Evolutionary conservation across 2,329 filamentous ascomycete species (phyloP), one percentile per base, ranked within the genome.

Genomic region (Colletotrichum brevisporum): DNA sequence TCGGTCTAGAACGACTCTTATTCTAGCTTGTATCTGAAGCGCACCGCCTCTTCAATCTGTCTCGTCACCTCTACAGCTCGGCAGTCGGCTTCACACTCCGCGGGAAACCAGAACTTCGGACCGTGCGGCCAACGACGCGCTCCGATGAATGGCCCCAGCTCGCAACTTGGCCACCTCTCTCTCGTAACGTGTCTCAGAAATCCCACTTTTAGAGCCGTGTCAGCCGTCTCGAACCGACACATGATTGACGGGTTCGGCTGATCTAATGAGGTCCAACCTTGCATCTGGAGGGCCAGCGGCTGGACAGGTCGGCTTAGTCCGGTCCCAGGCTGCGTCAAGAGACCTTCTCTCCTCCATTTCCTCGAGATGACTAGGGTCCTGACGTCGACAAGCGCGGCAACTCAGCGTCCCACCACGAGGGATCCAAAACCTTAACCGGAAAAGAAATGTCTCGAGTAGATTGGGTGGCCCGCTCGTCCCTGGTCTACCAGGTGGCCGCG

Each of bases 351-450:
- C n/a, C 18, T 50, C 16, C 47, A 50, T 8, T 13, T 5, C 41
- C 10, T 43, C 41, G 15, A 26, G 21, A 27, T 13, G 15, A 26
- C 48, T 27, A 26, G 48, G 48, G 24, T 51, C 12, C 24, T 27
- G 15, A 26, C 9, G 48, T 26, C 48, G 27, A 26, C 18, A 51
- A 5, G 8, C 24, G 10, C 48, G 26, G 12, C n/a, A 50, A 12
- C 16, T 12, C 8, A n/a, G 47, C 18, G 47, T 50, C 10, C 21
- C 47, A 47, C 43, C n/a, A 12, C 9, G 47, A 47, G n/a, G 43
- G 13, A 50, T 24, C 21, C 18, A 50, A 52, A 52, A 52, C 21
- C 24, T 52, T 52, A 52, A 52, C 21, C 48, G 24, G 48, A 13
- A 36, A 50, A 15, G 48, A 18, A 18, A 13, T 27, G 48, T 24